These are phyloP conservation scores for Plasmopara muralis DNA, from an alignment of 352 stramenopile genomes.

Conservation along the genomic window DNA sequence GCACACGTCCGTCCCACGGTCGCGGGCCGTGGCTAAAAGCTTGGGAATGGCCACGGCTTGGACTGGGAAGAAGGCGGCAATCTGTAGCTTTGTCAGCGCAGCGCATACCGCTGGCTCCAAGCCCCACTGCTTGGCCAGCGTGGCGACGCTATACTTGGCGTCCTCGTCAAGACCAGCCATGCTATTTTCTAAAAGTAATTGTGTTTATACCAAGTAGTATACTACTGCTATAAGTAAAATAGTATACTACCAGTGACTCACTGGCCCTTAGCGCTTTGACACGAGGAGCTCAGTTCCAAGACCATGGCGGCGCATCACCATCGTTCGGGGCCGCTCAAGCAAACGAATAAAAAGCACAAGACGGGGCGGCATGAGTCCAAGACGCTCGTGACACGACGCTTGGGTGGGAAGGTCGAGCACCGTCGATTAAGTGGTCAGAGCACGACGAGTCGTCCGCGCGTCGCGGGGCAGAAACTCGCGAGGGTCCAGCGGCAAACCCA, in stretches of 20 bases:
- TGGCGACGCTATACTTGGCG: conserved; percentile 56
- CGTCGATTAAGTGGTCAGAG: no score
- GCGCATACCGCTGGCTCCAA: conserved; percentile 36
- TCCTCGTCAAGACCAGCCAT: conserved; percentile 9
- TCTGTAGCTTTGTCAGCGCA: conserved; percentile 39
- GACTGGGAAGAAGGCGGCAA: conserved; percentile 92
- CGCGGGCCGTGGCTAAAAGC: conserved; percentile 78
- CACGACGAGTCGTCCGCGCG: no score
- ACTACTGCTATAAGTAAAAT: neutral
- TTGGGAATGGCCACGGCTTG: conserved; percentile 92
- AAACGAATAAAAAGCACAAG: conserved; percentile 92
- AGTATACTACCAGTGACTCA: neutral
- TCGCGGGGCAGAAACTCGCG: conserved; percentile 68
- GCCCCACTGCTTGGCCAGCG: conserved; percentile 48
- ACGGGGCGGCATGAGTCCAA: conserved; percentile 79
- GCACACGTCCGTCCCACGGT: conserved; percentile 90
- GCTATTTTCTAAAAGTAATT: no score
- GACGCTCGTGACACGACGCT: conserved; percentile 54
- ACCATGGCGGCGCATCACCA: conserved; percentile 76
- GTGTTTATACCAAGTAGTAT: no score
- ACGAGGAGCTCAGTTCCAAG: conserved; percentile 6
- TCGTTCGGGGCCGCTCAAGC: conserved; percentile 82
- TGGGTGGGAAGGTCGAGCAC: conserved; percentile 70
- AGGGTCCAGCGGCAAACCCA: conserved; percentile 83
- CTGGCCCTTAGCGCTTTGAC: no score